Conservation (phyloP, 331 rosid genomes). For the Arachis monticola region DNA sequence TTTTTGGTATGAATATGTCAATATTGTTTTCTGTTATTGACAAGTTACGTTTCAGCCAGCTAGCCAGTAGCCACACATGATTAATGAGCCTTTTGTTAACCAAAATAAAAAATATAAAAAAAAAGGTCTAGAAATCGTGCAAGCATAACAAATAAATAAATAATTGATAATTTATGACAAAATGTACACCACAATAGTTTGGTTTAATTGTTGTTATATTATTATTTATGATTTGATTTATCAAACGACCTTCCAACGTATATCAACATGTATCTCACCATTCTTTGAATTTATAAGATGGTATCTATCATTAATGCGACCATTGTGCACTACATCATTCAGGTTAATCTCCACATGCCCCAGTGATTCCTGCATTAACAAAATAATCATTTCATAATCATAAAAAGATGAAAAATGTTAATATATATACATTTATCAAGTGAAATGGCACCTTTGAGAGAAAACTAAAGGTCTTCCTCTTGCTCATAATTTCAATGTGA, state of each 20-base stretch:
- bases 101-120: too few species aligned
- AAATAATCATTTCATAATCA: not conserved
- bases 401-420: not conserved
- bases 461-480: slow-evolving; percentile 56
- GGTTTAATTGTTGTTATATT: too few species aligned
- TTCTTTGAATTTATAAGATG: slow-evolving; percentile 79
- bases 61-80: too few species aligned
- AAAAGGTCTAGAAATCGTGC: too few species aligned
- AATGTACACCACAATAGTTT: too few species aligned
- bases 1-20: too few species aligned
- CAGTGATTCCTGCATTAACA: slow-evolving; percentile 60
- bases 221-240: not conserved
- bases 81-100: too few species aligned
- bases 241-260: slow-evolving; percentile 69
- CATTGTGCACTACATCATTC: slow-evolving; percentile 72
- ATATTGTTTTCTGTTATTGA: too few species aligned
- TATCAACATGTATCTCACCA: slow-evolving; percentile 76
- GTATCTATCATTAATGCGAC: slow-evolving; percentile 79
- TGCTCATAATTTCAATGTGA: slow-evolving; percentile 70
- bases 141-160: too few species aligned
- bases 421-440: not conserved
- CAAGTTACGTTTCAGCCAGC: too few species aligned
- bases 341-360: slow-evolving; percentile 87
- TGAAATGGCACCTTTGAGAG: slow-evolving; percentile 59
- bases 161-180: too few species aligned